phyloP scores from a whole-genome alignment of 2,329 filamentous ascomycete genomes.

The Monascus ruber region DNA sequence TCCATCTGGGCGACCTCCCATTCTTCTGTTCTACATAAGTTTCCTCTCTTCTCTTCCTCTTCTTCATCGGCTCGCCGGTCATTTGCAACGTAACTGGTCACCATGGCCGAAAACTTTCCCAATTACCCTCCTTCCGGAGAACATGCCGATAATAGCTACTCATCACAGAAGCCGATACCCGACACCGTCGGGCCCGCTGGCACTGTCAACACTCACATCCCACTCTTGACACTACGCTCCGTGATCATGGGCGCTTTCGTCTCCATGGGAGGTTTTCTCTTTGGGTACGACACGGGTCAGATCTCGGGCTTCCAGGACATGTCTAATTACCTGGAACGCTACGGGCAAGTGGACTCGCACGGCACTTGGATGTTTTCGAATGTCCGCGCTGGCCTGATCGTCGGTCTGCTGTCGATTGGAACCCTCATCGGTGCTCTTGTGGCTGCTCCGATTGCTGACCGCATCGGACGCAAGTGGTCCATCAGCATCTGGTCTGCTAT shows the following conservation, averaged over 20 bases:
- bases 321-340: constrained; percentile 30
- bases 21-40: no score
- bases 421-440: constrained; percentile 31
- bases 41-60: no score
- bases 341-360: constrained; percentile 20
- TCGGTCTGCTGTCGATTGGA: constrained; percentile 32
- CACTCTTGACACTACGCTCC: constrained; percentile 25
- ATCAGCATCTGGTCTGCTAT: constrained; percentile 31
- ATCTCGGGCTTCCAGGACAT: constrained; percentile 35
- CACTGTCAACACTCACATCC: constrained; percentile 19
- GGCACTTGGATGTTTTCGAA: constrained; percentile 28
- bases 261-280: constrained; percentile 37
- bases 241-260: constrained; percentile 33
- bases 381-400: constrained; percentile 32
- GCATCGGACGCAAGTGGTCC: constrained; percentile 32
- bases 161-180: background rate
- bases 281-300: constrained; percentile 35
- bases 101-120: no score
- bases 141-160: no score
- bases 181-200: constrained; percentile 1
- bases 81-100: no score
- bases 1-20: no score
- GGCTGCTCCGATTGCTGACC: constrained; percentile 31
- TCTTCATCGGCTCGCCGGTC: no score
- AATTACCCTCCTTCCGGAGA: no score